Conservation (phyloP, 805 yeast species). For the Candida khao-thaluensis region DNA sequence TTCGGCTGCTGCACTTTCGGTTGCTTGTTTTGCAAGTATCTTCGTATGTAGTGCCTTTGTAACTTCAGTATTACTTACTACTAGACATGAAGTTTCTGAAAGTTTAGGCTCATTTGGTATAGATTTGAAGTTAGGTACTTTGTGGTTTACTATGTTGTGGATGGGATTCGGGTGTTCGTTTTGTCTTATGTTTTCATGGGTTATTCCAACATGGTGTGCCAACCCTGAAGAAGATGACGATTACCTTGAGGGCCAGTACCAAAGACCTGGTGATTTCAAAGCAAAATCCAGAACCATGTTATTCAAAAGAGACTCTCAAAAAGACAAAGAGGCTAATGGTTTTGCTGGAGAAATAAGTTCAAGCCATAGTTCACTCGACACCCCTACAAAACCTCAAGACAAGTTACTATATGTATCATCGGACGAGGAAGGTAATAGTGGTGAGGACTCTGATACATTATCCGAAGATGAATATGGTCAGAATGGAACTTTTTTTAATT, state of each 20-base stretch:
- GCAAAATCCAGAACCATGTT: neutral
- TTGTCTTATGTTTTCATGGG: constrained; percentile 34
- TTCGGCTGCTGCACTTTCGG: constrained; percentile 33
- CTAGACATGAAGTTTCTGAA: constrained; percentile 24
- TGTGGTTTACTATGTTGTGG: constrained; percentile 46
- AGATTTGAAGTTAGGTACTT: constrained; percentile 37
- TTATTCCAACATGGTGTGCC: constrained; percentile 50
- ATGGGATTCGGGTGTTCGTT: constrained; percentile 23
- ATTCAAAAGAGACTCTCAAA: neutral
- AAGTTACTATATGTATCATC: constrained; percentile 12
- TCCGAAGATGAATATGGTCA: constrained; percentile 7
- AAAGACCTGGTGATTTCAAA: constrained; percentile 13
- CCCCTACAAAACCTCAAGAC: constrained; percentile 10
- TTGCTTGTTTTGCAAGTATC: constrained; percentile 24
- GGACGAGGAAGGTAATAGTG: constrained; percentile 5
- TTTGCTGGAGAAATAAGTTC: neutral
- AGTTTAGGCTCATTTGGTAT: constrained; percentile 50
- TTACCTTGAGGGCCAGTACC: constrained; percentile 16
- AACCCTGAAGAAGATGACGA: constrained; percentile 38
- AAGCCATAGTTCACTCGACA: constrained; percentile 4
- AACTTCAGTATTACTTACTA: constrained; percentile 22
- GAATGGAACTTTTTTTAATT: constrained; percentile 13
- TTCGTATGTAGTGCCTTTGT: constrained; percentile 30
- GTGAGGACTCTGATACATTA: neutral
- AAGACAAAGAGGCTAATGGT: neutral